Base-by-base conservation (phyloP, 805 yeast genomes). In the Monosporozyma yasuniensis region DNA sequence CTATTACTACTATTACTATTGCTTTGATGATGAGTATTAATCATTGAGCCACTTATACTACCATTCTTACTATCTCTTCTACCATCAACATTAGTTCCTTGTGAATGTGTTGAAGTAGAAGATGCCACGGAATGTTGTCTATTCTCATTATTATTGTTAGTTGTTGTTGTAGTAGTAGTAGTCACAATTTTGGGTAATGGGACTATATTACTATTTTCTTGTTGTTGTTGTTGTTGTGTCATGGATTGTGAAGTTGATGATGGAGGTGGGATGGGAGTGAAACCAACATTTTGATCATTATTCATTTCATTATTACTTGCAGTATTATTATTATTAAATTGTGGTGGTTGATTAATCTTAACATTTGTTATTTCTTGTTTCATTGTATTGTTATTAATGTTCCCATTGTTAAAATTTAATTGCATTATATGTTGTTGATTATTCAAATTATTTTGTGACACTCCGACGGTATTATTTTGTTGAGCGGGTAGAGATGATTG, bases 1-100 rank as follows among this genome's bases (percentile, higher is more conserved):
- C 35, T 42, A 12, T 14, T 42, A 16, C 23, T 49, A 56, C 34
- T 52, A 60, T 14, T 25, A 59, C 21, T 51, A 55, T 44, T 51
- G 53, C 37, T 52, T 21, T 4, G 12, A 21, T 39, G 25, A 3
- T 21, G 38, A 4, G 38, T 11, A n/a, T 11, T 35, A 10, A 12
- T 14, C 12, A 11, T 30, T 4, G 10, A 11, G 12, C 32, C 12
- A 28, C 32, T 28, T 28, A 28, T 9, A 28, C 32, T 32, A n/a
- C n/a, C n/a, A 32, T 32, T 32, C 35, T 32, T 35, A 18, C 9
- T 16, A 35, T 35, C 39, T 35, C 22, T 35, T 6, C 22, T 18
- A 6, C 22, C 39, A 14, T 32, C 35, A 32, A n/a, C 16, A 14
- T 12, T 32, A n/a, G 5, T 32, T 3, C 5, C 14, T 12, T n/a